A percentile compares a stretch with the other conserved stretches of the same genome.
Conservation (phyloP, 2,329 filamentous ascomycete genomes). For the Fusarium armeniacum region DNA sequence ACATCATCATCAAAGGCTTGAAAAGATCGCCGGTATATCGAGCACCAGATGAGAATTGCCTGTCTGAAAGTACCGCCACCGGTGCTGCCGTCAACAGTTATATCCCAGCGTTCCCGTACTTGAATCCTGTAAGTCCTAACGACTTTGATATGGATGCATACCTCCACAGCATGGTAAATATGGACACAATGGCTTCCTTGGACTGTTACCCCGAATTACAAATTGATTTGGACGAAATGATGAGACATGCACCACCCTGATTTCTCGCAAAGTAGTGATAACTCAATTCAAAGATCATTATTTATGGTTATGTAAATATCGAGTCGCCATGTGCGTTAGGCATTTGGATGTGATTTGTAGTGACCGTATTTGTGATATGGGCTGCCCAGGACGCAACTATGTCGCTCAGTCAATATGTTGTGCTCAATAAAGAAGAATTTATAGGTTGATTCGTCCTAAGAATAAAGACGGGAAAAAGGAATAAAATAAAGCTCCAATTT, state of each 20-base stretch:
- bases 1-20: constrained; percentile 17
- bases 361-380: background rate
- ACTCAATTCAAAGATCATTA: background rate
- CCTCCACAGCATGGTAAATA: constrained; percentile 16
- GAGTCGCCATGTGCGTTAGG: background rate
- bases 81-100: constrained; percentile 7
- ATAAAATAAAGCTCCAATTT: too few relatives aligned
- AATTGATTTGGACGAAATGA: constrained; percentile 18
- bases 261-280: background rate
- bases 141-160: constrained; percentile 18
- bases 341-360: background rate
- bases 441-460: rapidly evolving
- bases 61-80: background rate
- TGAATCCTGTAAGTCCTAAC: constrained; percentile 7
- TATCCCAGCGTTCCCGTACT: constrained; percentile 12
- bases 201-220: constrained; percentile 17
- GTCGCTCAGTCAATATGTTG: background rate
- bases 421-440: background rate
- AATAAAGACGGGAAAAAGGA: too few relatives aligned
- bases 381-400: too few relatives aligned
- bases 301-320: background rate
- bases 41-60: background rate
- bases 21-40: background rate
- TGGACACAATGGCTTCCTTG: constrained; percentile 12
- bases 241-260: background rate